These are phyloP conservation scores for Kwoniella botswanensis DNA, from an alignment of 768 basidiomycete genomes.

Conservation along the genomic window DNA sequence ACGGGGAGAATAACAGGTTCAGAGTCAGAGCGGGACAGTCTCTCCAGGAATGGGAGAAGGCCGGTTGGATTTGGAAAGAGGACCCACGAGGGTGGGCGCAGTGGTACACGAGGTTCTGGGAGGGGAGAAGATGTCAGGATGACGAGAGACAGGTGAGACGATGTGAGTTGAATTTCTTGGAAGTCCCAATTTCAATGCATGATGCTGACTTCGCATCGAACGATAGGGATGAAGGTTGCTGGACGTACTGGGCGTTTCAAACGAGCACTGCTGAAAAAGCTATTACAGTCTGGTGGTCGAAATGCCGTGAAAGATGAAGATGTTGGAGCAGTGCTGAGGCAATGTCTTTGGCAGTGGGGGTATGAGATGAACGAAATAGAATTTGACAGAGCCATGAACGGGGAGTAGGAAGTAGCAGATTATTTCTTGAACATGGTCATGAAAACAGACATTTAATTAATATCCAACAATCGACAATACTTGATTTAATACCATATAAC, in stretches of 20 bases:
- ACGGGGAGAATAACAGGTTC: constrained; percentile 48
- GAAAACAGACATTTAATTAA: too few relatives aligned
- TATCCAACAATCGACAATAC: too few relatives aligned
- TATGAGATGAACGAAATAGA: constrained; percentile 48
- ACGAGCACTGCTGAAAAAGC: constrained; percentile 51
- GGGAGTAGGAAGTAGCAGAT: constrained; percentile 13
- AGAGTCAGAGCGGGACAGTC: constrained; percentile 50
- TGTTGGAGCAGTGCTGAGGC: constrained; percentile 50
- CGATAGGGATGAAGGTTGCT: constrained; percentile 54
- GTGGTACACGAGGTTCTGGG: constrained; percentile 57
- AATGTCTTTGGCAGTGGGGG: constrained; percentile 58
- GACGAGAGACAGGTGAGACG: constrained; percentile 56
- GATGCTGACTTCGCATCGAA: not conserved
- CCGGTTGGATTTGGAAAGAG: constrained; percentile 56
- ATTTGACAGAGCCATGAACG: constrained; percentile 44
- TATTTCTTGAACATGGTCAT: too few relatives aligned
- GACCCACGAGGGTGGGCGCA: constrained; percentile 58
- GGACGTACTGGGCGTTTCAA: constrained; percentile 56
- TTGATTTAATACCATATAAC: too few relatives aligned
- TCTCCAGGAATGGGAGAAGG: constrained; percentile 57
- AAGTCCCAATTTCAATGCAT: too few relatives aligned
- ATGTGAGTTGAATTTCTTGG: constrained; percentile 39
- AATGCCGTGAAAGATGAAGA: constrained; percentile 46
- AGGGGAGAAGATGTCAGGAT: constrained; percentile 51
- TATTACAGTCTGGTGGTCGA: constrained; percentile 36